phyloP scores from a whole-genome alignment of 2,329 filamentous ascomycete species.

The Fusarium aywerte region DNA sequence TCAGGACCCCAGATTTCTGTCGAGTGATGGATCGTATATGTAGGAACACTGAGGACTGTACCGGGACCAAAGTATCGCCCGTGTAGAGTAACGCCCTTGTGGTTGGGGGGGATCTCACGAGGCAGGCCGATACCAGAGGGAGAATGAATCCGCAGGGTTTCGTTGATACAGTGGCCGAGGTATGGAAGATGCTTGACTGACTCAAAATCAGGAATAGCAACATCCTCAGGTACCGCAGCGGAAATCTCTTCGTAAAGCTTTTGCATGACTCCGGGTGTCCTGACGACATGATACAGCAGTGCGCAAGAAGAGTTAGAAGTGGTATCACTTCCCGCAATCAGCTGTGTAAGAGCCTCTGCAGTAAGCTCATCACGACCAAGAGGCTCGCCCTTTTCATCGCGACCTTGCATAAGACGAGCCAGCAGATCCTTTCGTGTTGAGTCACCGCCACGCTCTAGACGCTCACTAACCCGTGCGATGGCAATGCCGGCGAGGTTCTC shows the following conservation, averaged over 20 bases:
- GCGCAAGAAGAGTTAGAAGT: slow-evolving; percentile 86
- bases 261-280: slow-evolving; percentile 74
- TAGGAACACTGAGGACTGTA: slow-evolving; percentile 82
- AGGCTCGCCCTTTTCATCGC: slow-evolving; percentile 80
- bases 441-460: slow-evolving; percentile 72
- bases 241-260: slow-evolving; percentile 82
- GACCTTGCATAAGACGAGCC: slow-evolving; percentile 84
- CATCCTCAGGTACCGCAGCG: slow-evolving; percentile 67
- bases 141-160: slow-evolving; percentile 86
- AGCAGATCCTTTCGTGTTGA: slow-evolving; percentile 81
- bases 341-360: slow-evolving; percentile 87
- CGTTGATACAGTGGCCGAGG: slow-evolving; percentile 79
- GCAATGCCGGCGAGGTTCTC: slow-evolving; percentile 88
- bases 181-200: slow-evolving; percentile 81
- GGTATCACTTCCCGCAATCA: slow-evolving; percentile 83
- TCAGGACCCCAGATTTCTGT: slow-evolving; percentile 78
- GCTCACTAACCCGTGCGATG: slow-evolving; percentile 79
- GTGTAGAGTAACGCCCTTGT: slow-evolving; percentile 71
- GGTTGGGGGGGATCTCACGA: slow-evolving; percentile 73
- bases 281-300: slow-evolving; percentile 79
- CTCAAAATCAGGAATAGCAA: slow-evolving; percentile 75
- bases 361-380: slow-evolving; percentile 84
- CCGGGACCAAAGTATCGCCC: slow-evolving; percentile 78
- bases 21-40: slow-evolving; percentile 84
- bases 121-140: slow-evolving; percentile 89